Percentiles rank a stretch among this genome's conserved stretches.
Conservation (phyloP, 805 yeast genomes). For the Nakazawaea molendinolei region DNA sequence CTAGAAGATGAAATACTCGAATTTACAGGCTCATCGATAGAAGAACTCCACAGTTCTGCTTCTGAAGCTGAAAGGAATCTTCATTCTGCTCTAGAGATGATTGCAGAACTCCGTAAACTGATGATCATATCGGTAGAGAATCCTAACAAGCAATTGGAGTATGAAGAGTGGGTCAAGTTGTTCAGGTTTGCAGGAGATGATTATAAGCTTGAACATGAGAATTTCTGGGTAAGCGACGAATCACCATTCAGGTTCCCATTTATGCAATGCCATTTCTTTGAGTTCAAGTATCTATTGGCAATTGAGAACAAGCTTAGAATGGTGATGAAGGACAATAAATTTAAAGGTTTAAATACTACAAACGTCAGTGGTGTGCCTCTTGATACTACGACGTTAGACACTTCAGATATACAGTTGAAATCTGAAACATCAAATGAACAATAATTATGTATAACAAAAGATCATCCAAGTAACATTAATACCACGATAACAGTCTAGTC, state of each 20-base stretch:
- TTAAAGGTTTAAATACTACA: too few species aligned
- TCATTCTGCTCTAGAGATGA: slow-evolving; percentile 20
- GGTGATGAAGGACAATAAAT: slow-evolving; percentile 1
- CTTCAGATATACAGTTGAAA: too few species aligned
- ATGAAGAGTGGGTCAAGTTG: slow-evolving; percentile 45
- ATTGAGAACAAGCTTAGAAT: slow-evolving; percentile 6
- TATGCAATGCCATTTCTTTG: slow-evolving; percentile 58
- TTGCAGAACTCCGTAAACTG: slow-evolving; percentile 25
- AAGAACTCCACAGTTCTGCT: slow-evolving; percentile 5
- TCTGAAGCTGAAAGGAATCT: slow-evolving; percentile 13
- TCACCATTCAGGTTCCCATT: slow-evolving; percentile 70
- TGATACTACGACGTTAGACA: not conserved
- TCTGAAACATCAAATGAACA: too few species aligned
- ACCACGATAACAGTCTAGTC: too few species aligned
- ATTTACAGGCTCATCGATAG: not conserved
- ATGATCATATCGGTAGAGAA: slow-evolving; percentile 28
- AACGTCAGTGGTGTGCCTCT: not conserved
- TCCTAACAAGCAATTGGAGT: slow-evolving; percentile 37
- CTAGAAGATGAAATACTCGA: not conserved
- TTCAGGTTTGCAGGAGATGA: slow-evolving; percentile 25
- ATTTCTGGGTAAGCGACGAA: slow-evolving; percentile 57
- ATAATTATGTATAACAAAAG: too few species aligned
- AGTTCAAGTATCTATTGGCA: slow-evolving; percentile 7
- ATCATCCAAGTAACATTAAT: too few species aligned
- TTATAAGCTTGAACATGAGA: slow-evolving; percentile 16